Percentiles rank a stretch among this genome's conserved stretches.
These are phyloP conservation scores for Alternaria infectoria DNA, from an alignment of 2,329 filamentous ascomycete genomes.

Conservation along the genomic window DNA sequence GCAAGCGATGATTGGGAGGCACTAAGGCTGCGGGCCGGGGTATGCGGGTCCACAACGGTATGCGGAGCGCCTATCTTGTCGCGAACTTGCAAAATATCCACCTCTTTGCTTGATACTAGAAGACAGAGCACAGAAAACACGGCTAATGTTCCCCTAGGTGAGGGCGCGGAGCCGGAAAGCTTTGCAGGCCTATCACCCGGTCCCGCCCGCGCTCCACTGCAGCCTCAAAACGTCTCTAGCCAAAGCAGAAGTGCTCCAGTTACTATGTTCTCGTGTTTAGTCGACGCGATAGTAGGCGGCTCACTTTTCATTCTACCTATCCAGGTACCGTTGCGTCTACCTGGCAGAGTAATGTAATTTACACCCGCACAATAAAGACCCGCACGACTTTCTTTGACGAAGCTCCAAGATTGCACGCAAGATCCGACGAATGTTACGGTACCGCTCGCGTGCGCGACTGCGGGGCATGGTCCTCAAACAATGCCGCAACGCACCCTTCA, in stretches of 20 bases:
- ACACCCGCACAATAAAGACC: not conserved
- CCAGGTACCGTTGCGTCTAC: not conserved
- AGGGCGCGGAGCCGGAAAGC: not conserved
- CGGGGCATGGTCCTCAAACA: not conserved
- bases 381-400: not conserved
- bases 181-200: not conserved
- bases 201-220: not conserved
- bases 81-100: not conserved
- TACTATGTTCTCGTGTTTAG: rapidly evolving
- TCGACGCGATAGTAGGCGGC: not conserved
- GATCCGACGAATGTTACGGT: not conserved
- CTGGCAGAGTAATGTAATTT: not conserved
- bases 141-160: not conserved
- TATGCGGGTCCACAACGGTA: not conserved
- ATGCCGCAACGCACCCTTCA: not conserved
- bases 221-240: not conserved
- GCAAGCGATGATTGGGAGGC: not conserved
- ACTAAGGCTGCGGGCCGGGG: not conserved
- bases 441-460: not conserved
- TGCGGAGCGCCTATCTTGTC: not conserved
- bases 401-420: not conserved
- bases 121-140: not conserved
- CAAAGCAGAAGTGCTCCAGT: not conserved
- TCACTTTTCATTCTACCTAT: not conserved
- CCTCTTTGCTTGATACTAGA: not conserved